Evolutionary conservation across 257 asterid species (phyloP), one percentile per base, ranked within the genome.

Genomic region (Solanum corneliomulleri): DNA sequence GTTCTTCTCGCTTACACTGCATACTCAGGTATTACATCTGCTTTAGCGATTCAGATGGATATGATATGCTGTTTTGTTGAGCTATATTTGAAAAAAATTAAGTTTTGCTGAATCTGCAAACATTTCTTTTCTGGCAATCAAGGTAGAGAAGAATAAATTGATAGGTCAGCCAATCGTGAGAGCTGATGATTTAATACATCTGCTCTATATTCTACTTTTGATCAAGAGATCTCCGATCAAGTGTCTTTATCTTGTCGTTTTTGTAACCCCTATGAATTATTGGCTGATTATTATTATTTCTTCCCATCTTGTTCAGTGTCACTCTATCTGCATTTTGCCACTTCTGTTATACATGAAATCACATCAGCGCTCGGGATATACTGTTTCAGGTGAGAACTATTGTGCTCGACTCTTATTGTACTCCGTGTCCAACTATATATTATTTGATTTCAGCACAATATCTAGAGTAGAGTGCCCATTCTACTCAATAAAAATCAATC

Each of bases 291-390:
- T 72, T 66, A 33, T 42, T 37, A 5, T 86, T 77, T 81, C 12
- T 60, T 86, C 85, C 72, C 41, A 27, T 86, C 83, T n/a, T 89
- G 39, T 42, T 88, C 96, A 97, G 99, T 44, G 87, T 60, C 92
- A 21, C 98, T 97, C 74, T 96, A 97, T 89, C 88, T 93, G 90
- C 98, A 97, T 88, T 95, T 97, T 75, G 99, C 95, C 15, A 93
- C 98, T 37, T 95, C 99, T 80, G 98, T 97, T 86, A 77, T 94
- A 90, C 97, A 96, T 9, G 99, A 97, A 91, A 96, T 97, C 80
- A 97, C 99, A 21, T 87, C 99, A 52, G 99, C 99, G 41, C 92
- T 97, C 12, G 99, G 99, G 84, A 97, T 97, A 83, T 91, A 86
- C 88, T 97, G 99, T 92, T 97, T 97, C 96, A 95, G 99, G 99